Evolutionary conservation across 306 rosid genomes (phyloP), one percentile per base, ranked within the genome.

Genomic region (Sindora glabra): DNA sequence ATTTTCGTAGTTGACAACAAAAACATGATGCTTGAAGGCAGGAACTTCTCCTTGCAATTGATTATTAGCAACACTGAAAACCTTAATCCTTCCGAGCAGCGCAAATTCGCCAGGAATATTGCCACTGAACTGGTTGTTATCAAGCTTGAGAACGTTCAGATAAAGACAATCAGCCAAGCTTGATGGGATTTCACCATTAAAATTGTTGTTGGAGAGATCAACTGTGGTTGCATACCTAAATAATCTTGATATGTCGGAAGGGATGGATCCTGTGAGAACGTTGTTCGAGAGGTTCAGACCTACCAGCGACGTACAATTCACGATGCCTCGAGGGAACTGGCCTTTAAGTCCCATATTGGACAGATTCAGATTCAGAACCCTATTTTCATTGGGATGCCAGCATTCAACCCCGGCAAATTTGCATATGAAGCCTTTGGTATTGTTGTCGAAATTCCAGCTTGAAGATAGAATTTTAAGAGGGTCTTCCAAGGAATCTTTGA

Each of bases 351-450:
- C 59, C 78, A 86, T 70, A 1, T 72, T 83, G 3, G 50, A 60
- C 8, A 92, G 83, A 39, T 70, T 74, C 24, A 92, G 70, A 22
- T 58, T 48, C 0, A 79, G 2, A 7, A 92, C 71, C 3, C 98
- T 88, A 40, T 83, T 86, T 78, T 92, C 98, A n/a, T 67, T 69
- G 1, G 29, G 62, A 69, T 92, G 86, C 96, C 98, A 92, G 76
- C 98, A 88, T 0, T 73, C 0, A 0, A 92, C 85, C 0, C 95
- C 96, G 0, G 57, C 76, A 56, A 81, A 92, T 13, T 60, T 47
- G 73, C 98, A 92, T 47, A 92, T 36, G 75, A 58, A 61, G 1
- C 90, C 89, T 0, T 61, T 71, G 7, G 98, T 69, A 0, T 33
- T 46, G 94, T 92, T 92, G 8, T 8, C 9, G 72, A 92, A 92